Conservation (phyloP, 1,284 basidiomycete genomes). For the Xanthoconium separans region DNA sequence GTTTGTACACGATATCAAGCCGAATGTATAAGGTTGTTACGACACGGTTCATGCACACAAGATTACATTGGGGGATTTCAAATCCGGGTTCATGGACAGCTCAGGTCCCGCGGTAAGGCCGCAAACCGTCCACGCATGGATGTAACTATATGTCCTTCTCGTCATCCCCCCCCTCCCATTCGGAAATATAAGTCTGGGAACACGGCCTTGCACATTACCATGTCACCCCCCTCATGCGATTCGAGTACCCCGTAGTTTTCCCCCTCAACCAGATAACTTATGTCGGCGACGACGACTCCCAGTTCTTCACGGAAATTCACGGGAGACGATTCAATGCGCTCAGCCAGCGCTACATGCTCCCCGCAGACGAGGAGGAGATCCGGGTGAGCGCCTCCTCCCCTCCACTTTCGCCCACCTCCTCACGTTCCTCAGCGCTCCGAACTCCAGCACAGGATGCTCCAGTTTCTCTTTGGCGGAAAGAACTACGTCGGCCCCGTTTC, state of each 20-base stretch:
- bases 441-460: conserved; percentile 58
- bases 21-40: conserved; percentile 35
- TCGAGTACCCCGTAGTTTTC: conserved; percentile 34
- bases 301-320: conserved; percentile 49
- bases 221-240: conserved; percentile 30
- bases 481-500: conserved; percentile 64
- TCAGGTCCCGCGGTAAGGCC: conserved; percentile 37
- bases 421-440: conserved; percentile 50
- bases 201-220: conserved; percentile 5
- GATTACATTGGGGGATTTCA: conserved; percentile 33
- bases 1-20: conserved; percentile 85
- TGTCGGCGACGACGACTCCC: conserved; percentile 44
- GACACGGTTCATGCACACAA: conserved; percentile 19
- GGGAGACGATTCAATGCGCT: conserved; percentile 50
- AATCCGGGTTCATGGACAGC: conserved; percentile 16
- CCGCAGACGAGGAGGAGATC: conserved; percentile 60
- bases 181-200: conserved; percentile 32
- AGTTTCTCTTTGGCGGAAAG: conserved; percentile 61
- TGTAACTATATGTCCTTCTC: conserved; percentile 29
- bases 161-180: conserved; percentile 28
- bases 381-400: conserved; percentile 38
- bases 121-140: conserved; percentile 24
- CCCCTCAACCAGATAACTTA: conserved; percentile 36
- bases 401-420: not conserved
- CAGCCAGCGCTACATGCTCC: conserved; percentile 55